Evolutionary conservation across 2,329 filamentous ascomycete species (phyloP).

Genomic region (Arthrobotrys pseudoclavata): DNA sequence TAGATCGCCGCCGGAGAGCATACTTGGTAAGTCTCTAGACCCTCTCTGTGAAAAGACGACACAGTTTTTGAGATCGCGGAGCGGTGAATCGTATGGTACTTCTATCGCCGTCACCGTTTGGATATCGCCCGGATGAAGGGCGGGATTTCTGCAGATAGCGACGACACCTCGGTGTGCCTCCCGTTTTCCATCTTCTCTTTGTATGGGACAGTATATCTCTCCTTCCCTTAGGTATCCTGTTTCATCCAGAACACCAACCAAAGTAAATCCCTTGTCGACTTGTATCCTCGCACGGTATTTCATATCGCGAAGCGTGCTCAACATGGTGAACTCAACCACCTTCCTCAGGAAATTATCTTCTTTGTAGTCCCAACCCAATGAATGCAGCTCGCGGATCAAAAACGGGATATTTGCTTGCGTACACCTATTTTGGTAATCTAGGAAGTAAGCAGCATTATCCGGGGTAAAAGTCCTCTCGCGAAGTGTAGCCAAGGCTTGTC

Average conservation of each 20-base stretch:
- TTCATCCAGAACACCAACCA: constrained; percentile 89
- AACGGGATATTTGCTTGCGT: constrained; percentile 72
- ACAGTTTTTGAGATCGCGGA: constrained; percentile 77
- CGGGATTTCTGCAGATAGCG: constrained; percentile 82
- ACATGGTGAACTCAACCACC: constrained; percentile 77
- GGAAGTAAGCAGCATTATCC: constrained; percentile 75
- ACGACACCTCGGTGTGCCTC: constrained; percentile 67
- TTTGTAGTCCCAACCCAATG: constrained; percentile 75
- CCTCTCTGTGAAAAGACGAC: constrained; percentile 83
- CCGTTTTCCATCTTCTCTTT: constrained; percentile 65
- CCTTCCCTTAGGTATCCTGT: constrained; percentile 76
- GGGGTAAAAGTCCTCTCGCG: constrained; percentile 73
- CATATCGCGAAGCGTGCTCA: constrained; percentile 79
- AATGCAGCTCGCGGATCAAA: constrained; percentile 74
- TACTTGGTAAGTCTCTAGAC: constrained; percentile 79
- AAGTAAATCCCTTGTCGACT: constrained; percentile 77
- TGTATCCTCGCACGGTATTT: constrained; percentile 85
- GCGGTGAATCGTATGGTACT: constrained; percentile 75
- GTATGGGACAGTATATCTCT: constrained; percentile 77
- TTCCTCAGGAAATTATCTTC: constrained; percentile 78
- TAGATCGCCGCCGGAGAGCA: constrained; percentile 83
- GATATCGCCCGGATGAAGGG: constrained; percentile 84
- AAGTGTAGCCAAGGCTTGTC: constrained; percentile 73
- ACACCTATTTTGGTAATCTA: constrained; percentile 75
- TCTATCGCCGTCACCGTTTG: constrained; percentile 75